These are phyloP conservation scores for Thraustochytrium striatum DNA, from an alignment of 352 stramenopile genomes.

Conservation along the genomic window DNA sequence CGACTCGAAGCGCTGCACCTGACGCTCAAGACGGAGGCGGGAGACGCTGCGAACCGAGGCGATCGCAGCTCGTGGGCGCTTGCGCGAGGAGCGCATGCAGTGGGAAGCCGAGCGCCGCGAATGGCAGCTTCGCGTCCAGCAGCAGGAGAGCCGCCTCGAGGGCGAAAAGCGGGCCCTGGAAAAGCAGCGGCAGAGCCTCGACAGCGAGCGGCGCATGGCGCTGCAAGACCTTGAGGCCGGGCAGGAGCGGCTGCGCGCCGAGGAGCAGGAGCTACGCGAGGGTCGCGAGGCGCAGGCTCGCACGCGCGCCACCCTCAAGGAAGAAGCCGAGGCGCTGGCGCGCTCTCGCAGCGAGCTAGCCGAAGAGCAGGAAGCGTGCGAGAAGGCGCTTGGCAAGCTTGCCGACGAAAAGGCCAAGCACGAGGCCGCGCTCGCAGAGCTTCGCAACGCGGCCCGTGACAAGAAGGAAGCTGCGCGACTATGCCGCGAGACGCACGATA, in stretches of 20 bases:
- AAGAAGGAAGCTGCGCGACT: background rate
- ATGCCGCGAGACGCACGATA: background rate
- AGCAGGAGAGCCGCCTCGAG: conserved; percentile 5
- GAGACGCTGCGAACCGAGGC: conserved; percentile 12
- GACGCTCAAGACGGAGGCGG: conserved; percentile 31
- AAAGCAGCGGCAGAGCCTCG: background rate
- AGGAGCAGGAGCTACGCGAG: conserved; percentile 6
- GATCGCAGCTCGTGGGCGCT: background rate
- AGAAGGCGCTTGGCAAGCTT: background rate
- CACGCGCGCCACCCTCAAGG: conserved; percentile 13
- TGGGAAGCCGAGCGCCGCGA: conserved; percentile 8
- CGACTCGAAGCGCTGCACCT: conserved; percentile 31
- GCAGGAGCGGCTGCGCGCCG: background rate
- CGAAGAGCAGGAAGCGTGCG: background rate
- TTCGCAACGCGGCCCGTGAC: background rate
- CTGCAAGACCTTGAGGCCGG: background rate
- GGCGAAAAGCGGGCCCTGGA: conserved; percentile 13
- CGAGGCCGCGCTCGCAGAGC: background rate
- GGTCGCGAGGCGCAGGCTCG: conserved; percentile 22
- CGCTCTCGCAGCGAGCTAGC: background rate
- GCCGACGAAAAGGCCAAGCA: background rate
- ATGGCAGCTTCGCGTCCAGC: background rate
- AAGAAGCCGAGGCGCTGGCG: background rate
- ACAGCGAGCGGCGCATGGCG: background rate
- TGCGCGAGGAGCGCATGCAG: conserved; percentile 8